Percentiles rank a stretch among this genome's conserved stretches.
Evolutionary conservation across 176 grass and related monocot species (phyloP).

Genomic region (Miscanthus lutarioriparius): DNA sequence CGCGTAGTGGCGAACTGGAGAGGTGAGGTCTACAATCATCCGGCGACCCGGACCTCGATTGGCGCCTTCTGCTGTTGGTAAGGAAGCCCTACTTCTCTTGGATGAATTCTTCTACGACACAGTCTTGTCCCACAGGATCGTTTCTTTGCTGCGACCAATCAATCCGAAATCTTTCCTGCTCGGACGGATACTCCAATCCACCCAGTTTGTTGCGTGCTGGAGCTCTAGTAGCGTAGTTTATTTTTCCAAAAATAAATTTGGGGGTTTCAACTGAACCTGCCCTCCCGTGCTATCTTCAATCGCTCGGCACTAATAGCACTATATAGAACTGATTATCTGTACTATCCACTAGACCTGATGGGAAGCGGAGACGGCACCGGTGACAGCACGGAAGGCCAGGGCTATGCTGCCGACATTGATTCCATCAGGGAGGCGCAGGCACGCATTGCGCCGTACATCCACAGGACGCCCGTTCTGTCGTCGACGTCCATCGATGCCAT

Average conservation of each 20-base stretch:
- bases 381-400: not conserved
- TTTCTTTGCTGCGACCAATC: not conserved
- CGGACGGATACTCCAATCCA: not conserved
- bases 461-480: slow-evolving; percentile 67
- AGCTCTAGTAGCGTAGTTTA: not conserved
- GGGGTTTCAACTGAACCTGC: not conserved
- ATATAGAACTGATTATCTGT: slow-evolving; percentile 1
- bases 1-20: not conserved
- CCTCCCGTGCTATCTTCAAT: not conserved
- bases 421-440: slow-evolving; percentile 76
- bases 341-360: slow-evolving; percentile 48
- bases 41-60: not conserved
- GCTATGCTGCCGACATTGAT: slow-evolving; percentile 66
- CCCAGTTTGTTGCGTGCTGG: not conserved
- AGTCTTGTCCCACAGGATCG: not conserved
- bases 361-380: slow-evolving; percentile 25
- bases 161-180: not conserved
- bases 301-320: not conserved
- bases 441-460: slow-evolving; percentile 72
- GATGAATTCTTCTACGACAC: too few species aligned
- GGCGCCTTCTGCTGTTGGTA: not conserved
- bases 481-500: slow-evolving; percentile 65
- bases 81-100: not conserved
- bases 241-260: not conserved
- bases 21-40: not conserved